These are phyloP conservation scores for Thelephora terrestris DNA, from an alignment of 1,284 basidiomycete genomes.

Conservation along the genomic window DNA sequence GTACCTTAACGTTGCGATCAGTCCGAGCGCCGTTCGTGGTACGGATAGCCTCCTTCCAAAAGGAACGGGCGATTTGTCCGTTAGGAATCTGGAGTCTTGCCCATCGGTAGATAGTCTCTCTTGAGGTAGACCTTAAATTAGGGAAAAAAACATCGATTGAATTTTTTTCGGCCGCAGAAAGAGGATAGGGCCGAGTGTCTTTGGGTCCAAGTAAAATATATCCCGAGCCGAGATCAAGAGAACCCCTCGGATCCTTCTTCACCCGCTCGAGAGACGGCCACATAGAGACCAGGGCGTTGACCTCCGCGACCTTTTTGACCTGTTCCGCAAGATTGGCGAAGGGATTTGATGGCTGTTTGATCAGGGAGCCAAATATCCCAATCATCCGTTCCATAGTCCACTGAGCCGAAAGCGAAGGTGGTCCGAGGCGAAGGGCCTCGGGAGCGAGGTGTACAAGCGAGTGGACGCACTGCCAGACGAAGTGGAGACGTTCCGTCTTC, in stretches of 20 bases:
- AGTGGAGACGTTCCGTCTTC: too few species aligned
- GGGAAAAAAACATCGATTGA: too few species aligned
- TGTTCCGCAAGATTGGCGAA: slow-evolving; percentile 16
- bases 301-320: slow-evolving; percentile 13
- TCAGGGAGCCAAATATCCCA: too few species aligned
- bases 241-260: too few species aligned
- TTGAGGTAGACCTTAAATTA: background rate
- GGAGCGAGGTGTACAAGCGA: slow-evolving; percentile 11
- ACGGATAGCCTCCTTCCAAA: slow-evolving; percentile 16
- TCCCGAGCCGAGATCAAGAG: too few species aligned
- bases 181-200: too few species aligned
- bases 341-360: too few species aligned
- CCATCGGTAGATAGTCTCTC: slow-evolving; percentile 12
- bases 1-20: slow-evolving; percentile 15
- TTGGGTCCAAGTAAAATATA: too few species aligned
- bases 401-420: slow-evolving; percentile 16
- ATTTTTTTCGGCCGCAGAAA: too few species aligned
- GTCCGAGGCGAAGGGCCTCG: slow-evolving; percentile 13
- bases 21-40: slow-evolving; percentile 6
- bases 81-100: slow-evolving; percentile 19
- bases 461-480: slow-evolving; percentile 14
- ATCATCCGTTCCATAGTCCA: too few species aligned
- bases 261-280: too few species aligned
- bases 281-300: slow-evolving; percentile 14
- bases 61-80: slow-evolving; percentile 18